These are phyloP conservation scores for Blepharisma stoltei DNA, from an alignment of 73 alveolate species.

Conservation along the genomic window DNA sequence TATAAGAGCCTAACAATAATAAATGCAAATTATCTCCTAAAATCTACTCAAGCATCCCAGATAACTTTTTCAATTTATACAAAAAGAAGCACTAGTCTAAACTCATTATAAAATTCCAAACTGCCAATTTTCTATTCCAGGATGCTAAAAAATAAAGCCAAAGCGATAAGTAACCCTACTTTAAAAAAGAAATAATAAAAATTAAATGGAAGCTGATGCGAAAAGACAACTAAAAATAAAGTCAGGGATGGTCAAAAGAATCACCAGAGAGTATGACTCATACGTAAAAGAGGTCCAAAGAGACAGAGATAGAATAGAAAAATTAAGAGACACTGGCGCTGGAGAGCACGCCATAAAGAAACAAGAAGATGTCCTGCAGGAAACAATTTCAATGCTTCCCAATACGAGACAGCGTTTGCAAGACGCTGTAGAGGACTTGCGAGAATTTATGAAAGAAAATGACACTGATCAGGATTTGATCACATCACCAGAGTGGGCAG, in stretches of 20 bases:
- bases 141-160: too few species aligned
- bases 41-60: too few species aligned
- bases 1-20: too few species aligned
- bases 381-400: conserved; percentile 28
- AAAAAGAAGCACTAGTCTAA: too few species aligned
- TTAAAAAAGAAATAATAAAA: neutral
- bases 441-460: conserved; percentile 21
- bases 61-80: too few species aligned
- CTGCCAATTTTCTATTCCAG: too few species aligned
- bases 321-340: conserved; percentile 26
- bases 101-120: too few species aligned
- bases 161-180: too few species aligned
- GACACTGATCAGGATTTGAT: conserved; percentile 18
- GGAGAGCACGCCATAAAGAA: conserved; percentile 11
- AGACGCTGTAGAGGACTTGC: conserved; percentile 31
- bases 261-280: conserved; percentile 30
- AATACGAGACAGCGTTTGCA: conserved; percentile 22
- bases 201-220: conserved; percentile 14
- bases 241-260: conserved; percentile 32
- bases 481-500: conserved; percentile 18
- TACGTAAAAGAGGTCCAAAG: conserved; percentile 15
- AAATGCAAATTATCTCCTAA: too few species aligned
- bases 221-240: conserved; percentile 29
- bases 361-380: conserved; percentile 33
- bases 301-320: conserved; percentile 29